Evolutionary conservation across 2,329 filamentous ascomycete genomes (phyloP).

Genomic region (Falciphora oryzae): DNA sequence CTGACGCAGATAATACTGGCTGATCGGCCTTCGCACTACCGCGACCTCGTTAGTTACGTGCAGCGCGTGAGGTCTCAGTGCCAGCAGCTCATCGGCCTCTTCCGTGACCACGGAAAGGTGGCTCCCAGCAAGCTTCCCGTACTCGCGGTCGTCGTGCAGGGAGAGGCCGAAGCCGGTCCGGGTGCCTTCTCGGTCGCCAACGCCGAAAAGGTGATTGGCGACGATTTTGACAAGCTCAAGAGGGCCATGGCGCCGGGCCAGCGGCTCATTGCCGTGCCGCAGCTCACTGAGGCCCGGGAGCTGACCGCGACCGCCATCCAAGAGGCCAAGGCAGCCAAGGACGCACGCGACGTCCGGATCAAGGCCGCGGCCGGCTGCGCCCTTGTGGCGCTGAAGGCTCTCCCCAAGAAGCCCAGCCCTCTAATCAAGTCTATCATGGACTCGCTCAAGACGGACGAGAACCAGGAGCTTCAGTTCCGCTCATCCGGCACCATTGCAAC

Average conservation of each 20-base stretch:
- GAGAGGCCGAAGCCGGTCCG: slow-evolving; percentile 84
- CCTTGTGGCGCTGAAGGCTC: slow-evolving; percentile 75
- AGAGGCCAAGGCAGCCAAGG: slow-evolving; percentile 74
- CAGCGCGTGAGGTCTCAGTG: slow-evolving; percentile 89
- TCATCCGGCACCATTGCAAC: slow-evolving; percentile 80
- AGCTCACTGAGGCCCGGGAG: slow-evolving; percentile 70
- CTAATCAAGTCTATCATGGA: slow-evolving; percentile 99
- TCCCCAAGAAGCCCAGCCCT: slow-evolving; percentile 89
- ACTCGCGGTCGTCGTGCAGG: slow-evolving; percentile 88
- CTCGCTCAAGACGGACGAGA: slow-evolving; percentile 93
- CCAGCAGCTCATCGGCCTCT: slow-evolving; percentile 81
- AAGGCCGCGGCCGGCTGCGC: slow-evolving; percentile 82
- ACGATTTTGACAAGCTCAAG: slow-evolving; percentile 84
- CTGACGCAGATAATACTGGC: slow-evolving; percentile 73
- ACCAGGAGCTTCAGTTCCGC: slow-evolving; percentile 76
- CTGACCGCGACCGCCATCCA: slow-evolving; percentile 67
- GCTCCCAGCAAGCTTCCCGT: slow-evolving; percentile 67
- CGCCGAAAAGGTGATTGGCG: slow-evolving; percentile 78
- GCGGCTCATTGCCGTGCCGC: slow-evolving; percentile 73
- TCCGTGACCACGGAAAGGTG: slow-evolving; percentile 85
- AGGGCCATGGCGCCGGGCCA: slow-evolving; percentile 85
- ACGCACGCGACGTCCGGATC: slow-evolving; percentile 77
- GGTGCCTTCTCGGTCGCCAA: slow-evolving; percentile 85
- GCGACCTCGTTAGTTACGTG: slow-evolving; percentile 83
- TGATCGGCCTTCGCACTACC: slow-evolving; percentile 76